Conservation (phyloP, 192 early-diverging fungal genomes). For the Rhizophlyctis rosea region DNA sequence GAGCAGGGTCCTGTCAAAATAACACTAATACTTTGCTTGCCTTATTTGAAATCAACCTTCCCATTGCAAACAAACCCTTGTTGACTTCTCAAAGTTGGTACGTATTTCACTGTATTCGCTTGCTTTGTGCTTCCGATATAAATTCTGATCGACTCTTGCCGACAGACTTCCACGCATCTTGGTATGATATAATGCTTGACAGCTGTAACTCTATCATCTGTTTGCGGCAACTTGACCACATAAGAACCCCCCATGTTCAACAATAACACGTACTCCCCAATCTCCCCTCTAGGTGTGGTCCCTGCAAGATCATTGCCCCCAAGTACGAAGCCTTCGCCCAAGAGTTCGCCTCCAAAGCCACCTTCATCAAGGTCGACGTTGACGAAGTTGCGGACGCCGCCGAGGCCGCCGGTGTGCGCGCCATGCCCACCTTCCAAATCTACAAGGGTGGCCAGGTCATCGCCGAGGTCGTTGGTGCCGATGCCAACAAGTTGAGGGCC, state of each 20-base stretch:
- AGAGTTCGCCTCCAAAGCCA: constrained; percentile 33
- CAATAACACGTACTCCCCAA: neutral
- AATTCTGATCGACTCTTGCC: neutral
- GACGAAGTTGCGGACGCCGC: constrained; percentile 54
- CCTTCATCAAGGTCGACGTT: constrained; percentile 54
- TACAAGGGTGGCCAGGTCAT: constrained; percentile 73
- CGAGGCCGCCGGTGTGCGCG: constrained; percentile 37
- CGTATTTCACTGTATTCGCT: neutral
- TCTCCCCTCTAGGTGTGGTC: constrained; percentile 44
- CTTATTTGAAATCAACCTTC: neutral
- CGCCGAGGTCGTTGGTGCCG: constrained; percentile 78
- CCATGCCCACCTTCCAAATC: constrained; percentile 87
- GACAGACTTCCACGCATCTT: neutral
- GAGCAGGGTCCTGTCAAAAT: neutral
- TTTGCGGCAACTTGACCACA: neutral
- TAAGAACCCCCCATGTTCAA: neutral
- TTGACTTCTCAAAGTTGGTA: neutral
- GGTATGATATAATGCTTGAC: neutral
- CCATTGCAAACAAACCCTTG: neutral
- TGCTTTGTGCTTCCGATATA: neutral
- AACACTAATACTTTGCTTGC: neutral
- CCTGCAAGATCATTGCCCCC: constrained; percentile 52
- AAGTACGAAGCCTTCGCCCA: constrained; percentile 40
- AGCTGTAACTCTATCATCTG: neutral
- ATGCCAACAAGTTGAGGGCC: constrained; percentile 63